Conservation (phyloP, 768 basidiomycete species). For the Trichaptum fuscoviolaceum region DNA sequence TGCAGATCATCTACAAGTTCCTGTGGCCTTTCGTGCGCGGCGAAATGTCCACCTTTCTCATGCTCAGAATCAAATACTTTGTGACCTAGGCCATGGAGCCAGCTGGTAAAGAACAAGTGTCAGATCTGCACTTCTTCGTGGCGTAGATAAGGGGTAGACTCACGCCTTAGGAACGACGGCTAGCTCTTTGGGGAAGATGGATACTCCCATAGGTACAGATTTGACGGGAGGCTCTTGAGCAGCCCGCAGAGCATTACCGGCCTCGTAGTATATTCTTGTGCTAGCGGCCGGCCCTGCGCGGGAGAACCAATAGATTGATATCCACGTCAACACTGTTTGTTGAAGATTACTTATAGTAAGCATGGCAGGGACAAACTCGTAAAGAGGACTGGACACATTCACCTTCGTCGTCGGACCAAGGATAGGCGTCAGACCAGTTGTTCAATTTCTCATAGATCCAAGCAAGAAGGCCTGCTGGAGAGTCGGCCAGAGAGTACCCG, state of each 20-base stretch:
- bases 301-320: slow-evolving; percentile 56
- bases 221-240: slow-evolving; percentile 4
- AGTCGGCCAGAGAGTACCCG: slow-evolving; percentile 51
- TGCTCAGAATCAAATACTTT: slow-evolving; percentile 47
- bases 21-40: slow-evolving; percentile 45
- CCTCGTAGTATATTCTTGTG: slow-evolving; percentile 54
- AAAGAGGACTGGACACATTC: neutral
- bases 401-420: slow-evolving; percentile 55
- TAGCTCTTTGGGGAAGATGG: slow-evolving; percentile 49
- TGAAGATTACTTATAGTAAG: slow-evolving; percentile 31
- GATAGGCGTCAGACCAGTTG: slow-evolving; percentile 45
- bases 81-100: slow-evolving; percentile 32
- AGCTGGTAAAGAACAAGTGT: slow-evolving; percentile 27
- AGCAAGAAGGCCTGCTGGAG: slow-evolving; percentile 47
- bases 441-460: slow-evolving; percentile 53
- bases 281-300: slow-evolving; percentile 54
- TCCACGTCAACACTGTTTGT: slow-evolving; percentile 50
- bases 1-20: slow-evolving; percentile 44
- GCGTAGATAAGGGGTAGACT: slow-evolving; percentile 16
- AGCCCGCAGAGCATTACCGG: slow-evolving; percentile 8
- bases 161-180: slow-evolving; percentile 30
- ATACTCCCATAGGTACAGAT: slow-evolving; percentile 42
- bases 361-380: slow-evolving; percentile 25
- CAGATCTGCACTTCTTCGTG: neutral
- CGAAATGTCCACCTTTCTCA: slow-evolving; percentile 52